Evolutionary conservation across 345 rosid genomes (phyloP).

Genomic region (Hypericum androsaemum): DNA sequence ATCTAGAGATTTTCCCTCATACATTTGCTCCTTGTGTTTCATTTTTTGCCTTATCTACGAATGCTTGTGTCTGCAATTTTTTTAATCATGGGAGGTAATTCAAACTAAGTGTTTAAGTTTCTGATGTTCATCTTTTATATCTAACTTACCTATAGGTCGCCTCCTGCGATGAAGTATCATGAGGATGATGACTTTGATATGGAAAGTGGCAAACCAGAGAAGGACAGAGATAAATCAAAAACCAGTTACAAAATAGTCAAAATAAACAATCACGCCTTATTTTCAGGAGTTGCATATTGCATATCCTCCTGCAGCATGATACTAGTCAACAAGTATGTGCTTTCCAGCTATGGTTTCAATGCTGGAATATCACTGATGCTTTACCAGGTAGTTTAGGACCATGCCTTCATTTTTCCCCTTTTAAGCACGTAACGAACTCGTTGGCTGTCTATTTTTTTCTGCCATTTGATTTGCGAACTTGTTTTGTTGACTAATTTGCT

Average conservation of each 20-base stretch:
- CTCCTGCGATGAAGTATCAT: slow-evolving; percentile 39
- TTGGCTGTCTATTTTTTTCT: neutral
- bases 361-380: slow-evolving; percentile 95
- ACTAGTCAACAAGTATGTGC: slow-evolving; percentile 85
- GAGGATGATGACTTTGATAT: slow-evolving; percentile 59
- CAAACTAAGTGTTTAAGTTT: neutral
- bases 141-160: slow-evolving; percentile 32
- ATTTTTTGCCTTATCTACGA: too few relatives aligned
- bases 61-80: too few relatives aligned
- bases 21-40: too few relatives aligned
- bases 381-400: slow-evolving; percentile 69
- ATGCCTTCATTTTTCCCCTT: slow-evolving; percentile 7
- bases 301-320: slow-evolving; percentile 97
- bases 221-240: slow-evolving; percentile 41
- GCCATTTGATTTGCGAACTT: neutral
- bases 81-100: neutral
- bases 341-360: slow-evolving; percentile 82
- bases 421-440: neutral
- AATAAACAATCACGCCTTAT: slow-evolving; percentile 68
- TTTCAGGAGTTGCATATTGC: slow-evolving; percentile 88
- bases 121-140: slow-evolving; percentile 2
- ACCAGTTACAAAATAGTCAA: slow-evolving; percentile 29
- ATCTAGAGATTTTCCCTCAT: too few relatives aligned
- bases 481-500: slow-evolving; percentile 9
- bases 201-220: slow-evolving; percentile 71